Evolutionary conservation across 352 stramenopile genomes (phyloP).

Genomic region (Phytopythium helicoides): DNA sequence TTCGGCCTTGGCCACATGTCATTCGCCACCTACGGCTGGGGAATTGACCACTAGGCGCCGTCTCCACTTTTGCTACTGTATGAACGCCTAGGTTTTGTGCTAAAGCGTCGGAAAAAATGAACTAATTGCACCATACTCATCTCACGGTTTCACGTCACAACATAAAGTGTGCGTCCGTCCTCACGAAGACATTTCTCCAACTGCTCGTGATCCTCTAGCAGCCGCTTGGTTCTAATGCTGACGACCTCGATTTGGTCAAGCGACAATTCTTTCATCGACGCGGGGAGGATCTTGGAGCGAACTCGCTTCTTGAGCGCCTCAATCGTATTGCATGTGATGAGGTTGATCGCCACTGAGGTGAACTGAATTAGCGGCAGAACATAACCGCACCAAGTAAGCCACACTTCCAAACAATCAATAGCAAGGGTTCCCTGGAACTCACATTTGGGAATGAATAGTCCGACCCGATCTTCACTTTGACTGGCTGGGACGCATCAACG

Average conservation of each 20-base stretch:
- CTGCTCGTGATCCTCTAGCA: constrained; percentile 14
- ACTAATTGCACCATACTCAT: too few relatives aligned
- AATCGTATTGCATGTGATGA: constrained; percentile 17
- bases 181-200: constrained; percentile 16
- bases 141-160: not conserved
- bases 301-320: constrained; percentile 15
- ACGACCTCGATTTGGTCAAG: constrained; percentile 16
- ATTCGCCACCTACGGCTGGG: constrained; percentile 36
- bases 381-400: not conserved
- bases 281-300: constrained; percentile 9
- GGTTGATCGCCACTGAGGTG: constrained; percentile 10
- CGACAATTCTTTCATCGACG: not conserved
- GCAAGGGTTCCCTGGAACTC: constrained; percentile 1
- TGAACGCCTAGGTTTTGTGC: too few relatives aligned
- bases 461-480: constrained; percentile 24
- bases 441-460: constrained; percentile 34
- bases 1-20: constrained; percentile 40
- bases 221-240: constrained; percentile 10
- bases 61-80: too few relatives aligned
- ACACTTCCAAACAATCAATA: too few relatives aligned
- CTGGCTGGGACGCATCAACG: not conserved
- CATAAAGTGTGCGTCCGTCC: constrained; percentile 25
- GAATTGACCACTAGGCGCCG: constrained; percentile 20
- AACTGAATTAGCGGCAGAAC: constrained; percentile 8
- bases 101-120: too few relatives aligned